A percentile compares a stretch with the other conserved stretches of the same genome.
Conservation (phyloP, 345 rosid species). For the Excoecaria agallocha region DNA sequence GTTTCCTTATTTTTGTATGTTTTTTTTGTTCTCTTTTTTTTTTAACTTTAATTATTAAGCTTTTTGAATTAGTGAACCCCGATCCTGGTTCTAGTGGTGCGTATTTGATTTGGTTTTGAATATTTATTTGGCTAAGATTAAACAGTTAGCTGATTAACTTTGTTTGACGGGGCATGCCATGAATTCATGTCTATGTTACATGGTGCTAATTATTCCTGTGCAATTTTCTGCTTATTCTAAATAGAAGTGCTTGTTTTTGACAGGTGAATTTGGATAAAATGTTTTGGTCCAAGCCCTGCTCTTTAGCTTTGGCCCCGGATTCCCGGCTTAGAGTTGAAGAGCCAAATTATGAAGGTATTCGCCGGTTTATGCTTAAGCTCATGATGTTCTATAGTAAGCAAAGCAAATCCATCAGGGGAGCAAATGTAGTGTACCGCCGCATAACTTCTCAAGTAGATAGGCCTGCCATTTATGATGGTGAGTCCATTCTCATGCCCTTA, state of each 20-base stretch:
- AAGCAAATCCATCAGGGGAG: conserved; percentile 82
- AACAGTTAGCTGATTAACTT: background rate
- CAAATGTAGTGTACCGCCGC: conserved; percentile 69
- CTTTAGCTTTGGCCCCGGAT: conserved; percentile 69
- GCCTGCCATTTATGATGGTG: conserved; percentile 81
- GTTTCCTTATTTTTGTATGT: no score
- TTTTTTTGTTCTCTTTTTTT: no score
- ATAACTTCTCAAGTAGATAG: conserved; percentile 67
- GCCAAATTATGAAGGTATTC: conserved; percentile 65
- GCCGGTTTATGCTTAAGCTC: conserved; percentile 53
- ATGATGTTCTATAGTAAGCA: conserved; percentile 85
- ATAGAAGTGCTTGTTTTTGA: conserved; percentile 1
- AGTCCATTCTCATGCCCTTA: conserved; percentile 4
- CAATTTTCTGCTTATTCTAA: background rate
- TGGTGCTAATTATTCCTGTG: background rate
- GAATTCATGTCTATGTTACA: background rate
- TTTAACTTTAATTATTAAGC: no score
- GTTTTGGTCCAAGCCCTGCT: conserved; percentile 84
- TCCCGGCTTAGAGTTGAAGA: conserved; percentile 75
- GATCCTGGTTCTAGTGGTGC: no score
- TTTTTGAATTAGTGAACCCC: no score
- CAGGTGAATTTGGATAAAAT: conserved; percentile 73
- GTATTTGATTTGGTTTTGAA: background rate
- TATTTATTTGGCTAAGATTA: background rate
- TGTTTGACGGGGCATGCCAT: background rate